These are phyloP conservation scores for Neonectria faginata DNA, from an alignment of 2,329 filamentous ascomycete genomes.

Conservation along the genomic window DNA sequence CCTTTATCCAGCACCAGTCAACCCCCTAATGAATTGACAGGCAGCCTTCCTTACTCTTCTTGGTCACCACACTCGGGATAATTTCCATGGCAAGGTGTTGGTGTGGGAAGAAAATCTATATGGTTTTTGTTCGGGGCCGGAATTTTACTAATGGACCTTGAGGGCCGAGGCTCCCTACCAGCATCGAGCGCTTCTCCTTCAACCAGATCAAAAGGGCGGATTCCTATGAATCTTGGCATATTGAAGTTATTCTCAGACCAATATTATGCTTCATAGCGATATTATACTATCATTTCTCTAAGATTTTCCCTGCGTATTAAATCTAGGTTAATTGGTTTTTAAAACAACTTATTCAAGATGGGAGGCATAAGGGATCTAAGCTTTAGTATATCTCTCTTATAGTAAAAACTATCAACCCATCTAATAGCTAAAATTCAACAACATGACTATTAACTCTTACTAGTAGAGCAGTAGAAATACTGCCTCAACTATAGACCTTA, in stretches of 20 bases:
- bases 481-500: conserved; percentile 22
- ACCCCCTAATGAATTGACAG: no score
- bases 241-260: background rate
- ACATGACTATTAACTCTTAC: background rate
- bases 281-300: conserved; percentile 23
- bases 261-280: conserved; percentile 7
- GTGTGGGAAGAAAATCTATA: no score
- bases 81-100: no score
- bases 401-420: rapidly evolving
- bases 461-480: conserved; percentile 4
- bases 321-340: background rate
- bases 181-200: conserved; percentile 15
- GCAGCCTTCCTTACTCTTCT: no score
- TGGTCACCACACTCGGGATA: no score
- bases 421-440: rapidly evolving
- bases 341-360: background rate
- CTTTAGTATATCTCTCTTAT: conserved; percentile 17
- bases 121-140: no score
- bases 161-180: background rate
- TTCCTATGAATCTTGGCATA: background rate
- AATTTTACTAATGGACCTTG: no score
- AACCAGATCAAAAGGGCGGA: background rate
- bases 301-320: background rate
- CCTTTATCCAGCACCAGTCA: no score
- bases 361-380: background rate